Base-by-base conservation (phyloP, 179 eudicot genomes). In the Beta corolliflora region DNA sequence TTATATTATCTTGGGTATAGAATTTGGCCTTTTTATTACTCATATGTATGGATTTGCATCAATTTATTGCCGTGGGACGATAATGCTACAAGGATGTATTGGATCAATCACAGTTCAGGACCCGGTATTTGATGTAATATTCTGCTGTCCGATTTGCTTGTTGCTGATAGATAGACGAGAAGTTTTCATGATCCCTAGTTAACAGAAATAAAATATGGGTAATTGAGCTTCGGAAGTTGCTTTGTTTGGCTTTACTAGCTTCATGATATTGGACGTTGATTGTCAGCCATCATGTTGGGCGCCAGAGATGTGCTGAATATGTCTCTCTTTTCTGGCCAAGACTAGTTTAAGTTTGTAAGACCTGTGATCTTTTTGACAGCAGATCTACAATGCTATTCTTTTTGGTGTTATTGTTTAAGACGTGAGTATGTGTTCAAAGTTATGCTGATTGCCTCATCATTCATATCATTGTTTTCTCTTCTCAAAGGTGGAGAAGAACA, bases 401-500 rank as follows among this genome's bases (percentile, higher is more conserved):
- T 7, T 21, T 68, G 54, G 0, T 52, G 14, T 50, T 73, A 41
- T 25, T 73, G 76, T 52, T 36, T 3, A 36, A 36, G 41, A 36
- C 41, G 3, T 36, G 41, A 36, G 21, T 41, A 11, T 25, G 21
- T 53, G 76, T 45, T 73, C 29, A 70, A 70, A 21, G 2, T 70
- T 73, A 52, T 52, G 13, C 19, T 70, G 73, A 18, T 71, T 71
- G 9, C 16, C 36, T 71, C 8, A 4, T 36, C 41, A 36, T 1
- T 73, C 36, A 75, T 73, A 36, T 45, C 16, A 48, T 44, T 58
- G 13, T 45, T 54, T 25, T 19, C 31, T 80, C 25, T 66, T 10
- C 29, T 80, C 79, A 75, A 88, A 97, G 99, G 93, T 92, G 71
- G 98, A 94, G 88, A 90, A 88, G 88, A 97, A 97, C 87, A 85